Percentiles rank a stretch among this genome's conserved stretches.
phyloP scores from a whole-genome alignment of 352 stramenopile genomes.

The Phytophthora aleatoria region DNA sequence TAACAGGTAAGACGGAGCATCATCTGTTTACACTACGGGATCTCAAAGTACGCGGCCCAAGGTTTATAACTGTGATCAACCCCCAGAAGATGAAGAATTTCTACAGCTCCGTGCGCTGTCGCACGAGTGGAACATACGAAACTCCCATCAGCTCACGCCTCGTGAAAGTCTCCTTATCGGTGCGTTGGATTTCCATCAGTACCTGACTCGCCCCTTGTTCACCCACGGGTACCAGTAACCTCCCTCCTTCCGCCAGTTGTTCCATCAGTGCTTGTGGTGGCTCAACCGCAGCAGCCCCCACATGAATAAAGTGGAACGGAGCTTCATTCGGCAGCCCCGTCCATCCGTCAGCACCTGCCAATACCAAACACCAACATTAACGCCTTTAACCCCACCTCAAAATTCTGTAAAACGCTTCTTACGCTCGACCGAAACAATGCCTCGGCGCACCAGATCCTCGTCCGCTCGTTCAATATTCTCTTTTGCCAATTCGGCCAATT shows the following conservation, averaged over 20 bases:
- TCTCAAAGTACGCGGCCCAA: too few relatives aligned
- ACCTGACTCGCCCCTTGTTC: slow-evolving; percentile 61
- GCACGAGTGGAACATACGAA: slow-evolving; percentile 77
- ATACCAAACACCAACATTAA: background rate
- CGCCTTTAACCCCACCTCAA: background rate
- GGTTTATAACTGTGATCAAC: background rate
- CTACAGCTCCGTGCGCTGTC: slow-evolving; percentile 52
- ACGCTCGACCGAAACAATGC: slow-evolving; percentile 59
- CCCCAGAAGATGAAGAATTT: background rate
- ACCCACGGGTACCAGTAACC: slow-evolving; percentile 94
- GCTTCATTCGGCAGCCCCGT: slow-evolving; percentile 85
- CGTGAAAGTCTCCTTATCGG: slow-evolving; percentile 41
- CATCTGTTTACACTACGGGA: too few relatives aligned
- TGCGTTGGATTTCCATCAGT: slow-evolving; percentile 77
- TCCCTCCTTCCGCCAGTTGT: slow-evolving; percentile 86
- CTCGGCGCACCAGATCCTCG: slow-evolving; percentile 74
- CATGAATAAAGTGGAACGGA: slow-evolving; percentile 97
- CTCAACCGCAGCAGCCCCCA: slow-evolving; percentile 92
- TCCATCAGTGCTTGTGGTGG: slow-evolving; percentile 90
- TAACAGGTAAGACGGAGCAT: too few relatives aligned
- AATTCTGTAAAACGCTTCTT: slow-evolving; percentile 5
- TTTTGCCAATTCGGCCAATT: slow-evolving; percentile 81
- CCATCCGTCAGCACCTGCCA: slow-evolving; percentile 90
- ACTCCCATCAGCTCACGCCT: slow-evolving; percentile 71
- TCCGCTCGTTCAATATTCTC: slow-evolving; percentile 87